These are phyloP conservation scores for Hansfordia pulvinata DNA, from an alignment of 2,329 filamentous ascomycete species.

Conservation along the genomic window DNA sequence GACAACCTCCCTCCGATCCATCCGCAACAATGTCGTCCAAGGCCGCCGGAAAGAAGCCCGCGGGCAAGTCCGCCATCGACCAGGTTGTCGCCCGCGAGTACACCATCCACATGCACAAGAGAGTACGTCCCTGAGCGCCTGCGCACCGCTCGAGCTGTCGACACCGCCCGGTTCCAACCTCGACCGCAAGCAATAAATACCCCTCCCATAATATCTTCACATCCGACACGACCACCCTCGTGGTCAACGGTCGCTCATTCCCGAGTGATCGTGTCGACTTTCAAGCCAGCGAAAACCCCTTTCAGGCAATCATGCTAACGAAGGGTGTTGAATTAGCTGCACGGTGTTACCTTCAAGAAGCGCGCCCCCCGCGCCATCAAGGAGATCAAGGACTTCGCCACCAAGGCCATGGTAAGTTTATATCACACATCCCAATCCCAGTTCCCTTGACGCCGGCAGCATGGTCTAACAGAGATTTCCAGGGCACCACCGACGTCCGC, in stretches of 20 bases:
- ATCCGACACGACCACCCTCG: no score
- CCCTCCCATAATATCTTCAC: no score
- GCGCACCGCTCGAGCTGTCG: conserved; percentile 1
- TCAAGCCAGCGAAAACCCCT: no score
- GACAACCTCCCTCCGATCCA: conserved; percentile 1
- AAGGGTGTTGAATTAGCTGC: conserved; percentile 53
- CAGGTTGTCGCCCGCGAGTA: conserved; percentile 99
- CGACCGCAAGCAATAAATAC: no score
- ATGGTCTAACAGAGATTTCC: conserved; percentile 8
- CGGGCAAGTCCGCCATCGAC: conserved; percentile 88
- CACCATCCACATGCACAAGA: conserved; percentile 99
- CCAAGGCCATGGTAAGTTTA: conserved; percentile 81
- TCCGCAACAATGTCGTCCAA: conserved; percentile 45
- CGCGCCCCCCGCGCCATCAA: conserved; percentile 96
- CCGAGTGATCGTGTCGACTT: no score
- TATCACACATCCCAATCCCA: conserved; percentile 4
- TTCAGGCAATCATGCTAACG: conserved; percentile 6
- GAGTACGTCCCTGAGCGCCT: conserved; percentile 50
- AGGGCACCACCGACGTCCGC: conserved; percentile 96
- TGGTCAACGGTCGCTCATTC: no score
- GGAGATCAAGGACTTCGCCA: conserved; percentile 95
- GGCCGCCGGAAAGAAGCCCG: conserved; percentile 51
- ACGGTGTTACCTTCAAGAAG: conserved; percentile 99
- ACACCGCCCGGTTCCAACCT: no score
- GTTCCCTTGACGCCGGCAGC: conserved; percentile 1